Base-by-base conservation (phyloP, 1,284 basidiomycete species). In the Phaffia rhodozyma region DNA sequence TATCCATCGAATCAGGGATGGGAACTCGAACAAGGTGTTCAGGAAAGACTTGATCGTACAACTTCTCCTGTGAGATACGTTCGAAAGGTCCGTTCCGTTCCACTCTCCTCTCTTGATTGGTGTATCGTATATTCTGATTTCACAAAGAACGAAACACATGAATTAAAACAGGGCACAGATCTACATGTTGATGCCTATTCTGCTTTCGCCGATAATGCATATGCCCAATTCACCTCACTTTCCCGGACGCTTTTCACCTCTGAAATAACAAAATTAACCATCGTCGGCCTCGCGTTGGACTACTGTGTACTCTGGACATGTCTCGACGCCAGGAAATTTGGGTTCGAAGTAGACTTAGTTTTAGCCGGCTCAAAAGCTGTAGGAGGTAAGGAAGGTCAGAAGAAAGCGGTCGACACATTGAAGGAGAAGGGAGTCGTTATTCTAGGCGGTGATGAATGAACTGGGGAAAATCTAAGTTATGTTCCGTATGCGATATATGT, bases 281-380 rank as follows among this genome's bases (percentile, higher is more conserved):
- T 83, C 23, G 77, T 75, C 13, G 82, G 82, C 5, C 73, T 83
- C 55, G 82, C 82, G 63, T 78, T 79, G 29, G 82, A 83, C 69
- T 82, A 80, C 66, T 83, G 82, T 69, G 80, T 83, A 21, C 70
- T 72, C 34, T 71, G 68, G 18, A 79, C 77, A 3, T 79, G 79
- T 34, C 69, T 79, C 52, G 79, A 81, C 62, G 75, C 78, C 5
- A 72, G 70, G 67, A 77, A 77, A 68, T 77, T 77, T 48, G 78
- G 78, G 18, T 78, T 79, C 69, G 68, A 69, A 55, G 76, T 77
- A 13, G n/a, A 20, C 2, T 32, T 63, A 1, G 21, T 55, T 20
- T 25, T 49, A 32, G 57, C 29, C 4, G 62, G 62, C 23, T 51
- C 55, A 21, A 50, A 32, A n/a, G 62, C 57, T 23, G 62, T 63